Evolutionary conservation across 345 rosid genomes (phyloP), one percentile per base, ranked within the genome.

Genomic region (Eucalyptus pauciflora): DNA sequence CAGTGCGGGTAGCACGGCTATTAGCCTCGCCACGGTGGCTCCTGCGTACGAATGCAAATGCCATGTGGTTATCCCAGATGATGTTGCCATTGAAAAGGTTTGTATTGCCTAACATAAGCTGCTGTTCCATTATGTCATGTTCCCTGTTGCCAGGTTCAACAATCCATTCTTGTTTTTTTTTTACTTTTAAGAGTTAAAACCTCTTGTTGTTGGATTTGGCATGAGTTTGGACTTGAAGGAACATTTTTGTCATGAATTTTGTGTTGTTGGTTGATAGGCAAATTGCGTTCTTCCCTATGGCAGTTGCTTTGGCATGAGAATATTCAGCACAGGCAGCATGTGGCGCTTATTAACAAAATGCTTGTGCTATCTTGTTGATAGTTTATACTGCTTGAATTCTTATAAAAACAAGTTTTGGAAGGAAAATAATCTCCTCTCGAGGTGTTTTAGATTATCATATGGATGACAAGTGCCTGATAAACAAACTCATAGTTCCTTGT

Each of bases 1-100:
- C 86, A 97, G 99, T 87, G 99, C 97, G 2, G 99, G 99, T 64
- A 98, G 99, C 92, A 98, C 99, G 45, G 99, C 99, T 50, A 96
- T 98, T 91, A 98, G 99, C 93, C 96, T 97, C 41, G 99, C 99
- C 76, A 98, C 98, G 0, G 98, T 96, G 86, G 95, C 99, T 90
- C 97, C 98, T 17, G 96, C 97, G 11, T 97, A 94, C 45, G 97
- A 98, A 48, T 98, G 99, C 94, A 93, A 94, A 93, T 98, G 99
- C 91, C 99, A 96, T 90, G 98, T 97, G 58, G 99, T 96, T 92
- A 97, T 97, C 87, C 98, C 99, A 50, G 99, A 98, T 88, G 99
- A 98, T 91, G 99, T 90, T 92, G 98, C 99, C 86, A 93, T 95
- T 58, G 99, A 97, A 93, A 98, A 98, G 99, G 99, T 97, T 90